These are phyloP conservation scores for Vinca minor DNA, from an alignment of 257 asterid species.

Conservation along the genomic window DNA sequence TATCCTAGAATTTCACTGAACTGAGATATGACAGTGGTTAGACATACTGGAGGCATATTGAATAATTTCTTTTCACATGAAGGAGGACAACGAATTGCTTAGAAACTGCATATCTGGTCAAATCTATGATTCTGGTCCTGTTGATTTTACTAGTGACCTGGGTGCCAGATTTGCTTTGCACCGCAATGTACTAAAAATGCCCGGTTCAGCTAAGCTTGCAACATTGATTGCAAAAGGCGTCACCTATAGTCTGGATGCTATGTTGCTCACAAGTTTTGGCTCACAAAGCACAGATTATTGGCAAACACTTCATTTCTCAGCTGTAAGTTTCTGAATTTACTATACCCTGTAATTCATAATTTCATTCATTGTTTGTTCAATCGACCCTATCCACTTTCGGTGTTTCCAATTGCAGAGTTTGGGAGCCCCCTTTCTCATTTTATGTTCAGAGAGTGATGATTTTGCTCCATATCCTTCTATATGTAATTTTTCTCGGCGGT, in stretches of 20 bases:
- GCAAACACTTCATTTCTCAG: conserved; percentile 71
- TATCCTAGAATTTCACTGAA: neutral
- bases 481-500: conserved; percentile 34
- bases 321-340: conserved; percentile 43
- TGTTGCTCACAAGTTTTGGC: conserved; percentile 76
- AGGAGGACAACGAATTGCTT: conserved; percentile 73
- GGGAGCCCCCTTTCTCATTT: conserved; percentile 51
- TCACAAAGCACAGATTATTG: conserved; percentile 69
- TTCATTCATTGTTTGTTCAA: conserved; percentile 9
- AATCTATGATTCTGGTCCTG: conserved; percentile 86
- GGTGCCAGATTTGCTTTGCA: conserved; percentile 69
- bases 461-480: conserved; percentile 33
- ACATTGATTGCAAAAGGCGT: conserved; percentile 64
- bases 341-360: conserved; percentile 3
- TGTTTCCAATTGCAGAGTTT: conserved; percentile 28
- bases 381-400: conserved; percentile 8
- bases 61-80: conserved; percentile 23
- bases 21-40: neutral
- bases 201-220: conserved; percentile 67
- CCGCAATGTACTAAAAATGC: conserved; percentile 51
- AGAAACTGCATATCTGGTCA: conserved; percentile 78
- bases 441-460: conserved; percentile 47
- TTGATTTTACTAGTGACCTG: conserved; percentile 57
- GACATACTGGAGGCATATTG: neutral
- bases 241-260: conserved; percentile 72